Evolutionary conservation across 805 yeast genomes (phyloP), one percentile per base, ranked within the genome.

Genomic region (Candida piceae): DNA sequence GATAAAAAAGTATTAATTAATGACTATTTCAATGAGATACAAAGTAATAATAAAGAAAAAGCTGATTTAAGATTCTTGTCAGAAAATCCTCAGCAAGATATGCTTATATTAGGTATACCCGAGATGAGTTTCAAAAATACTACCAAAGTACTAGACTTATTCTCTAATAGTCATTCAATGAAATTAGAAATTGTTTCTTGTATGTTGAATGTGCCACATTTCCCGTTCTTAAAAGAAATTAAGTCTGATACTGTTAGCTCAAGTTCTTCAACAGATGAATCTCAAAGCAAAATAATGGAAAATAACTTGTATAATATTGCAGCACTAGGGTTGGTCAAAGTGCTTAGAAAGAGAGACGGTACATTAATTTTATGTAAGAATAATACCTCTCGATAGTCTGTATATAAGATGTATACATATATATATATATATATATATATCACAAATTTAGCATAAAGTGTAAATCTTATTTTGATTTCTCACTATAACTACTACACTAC

Each of bases 251-350:
- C 9, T 7, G 13, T 9, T 12, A 12, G 13, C 16, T 26, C 29
- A 6, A 5, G 7, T 5, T 26, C 29, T 26, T 6, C 17, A n/a
- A 7, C 16, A n/a, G 29, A 6, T 7, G 29, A 26, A 13, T 6
- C 17, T 15, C 16, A 26, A 26, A 31, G 37, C 22, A 32, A 34
- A 16, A 31, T 16, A 7, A 31, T 44, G 27, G 44, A 42, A 29
- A 39, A 41, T 10, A 57, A 55, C 27, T 32, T 55, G 23, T 46
- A 49, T 35, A 38, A 29, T 12, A 25, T 57, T 29, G 62, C 58
- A 3, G 30, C 42, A 7, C 31, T 48, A 20, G 62, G 62, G 3
- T 37, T 57, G 27, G 48, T 49, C 24, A 50, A 47, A 17, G 58
- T 52, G 7, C 19, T 37, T 1, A 52, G 38, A 31, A 31, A 37